Conservation (phyloP, 139 green algal genomes). For the Choricystis sp. region DNA sequence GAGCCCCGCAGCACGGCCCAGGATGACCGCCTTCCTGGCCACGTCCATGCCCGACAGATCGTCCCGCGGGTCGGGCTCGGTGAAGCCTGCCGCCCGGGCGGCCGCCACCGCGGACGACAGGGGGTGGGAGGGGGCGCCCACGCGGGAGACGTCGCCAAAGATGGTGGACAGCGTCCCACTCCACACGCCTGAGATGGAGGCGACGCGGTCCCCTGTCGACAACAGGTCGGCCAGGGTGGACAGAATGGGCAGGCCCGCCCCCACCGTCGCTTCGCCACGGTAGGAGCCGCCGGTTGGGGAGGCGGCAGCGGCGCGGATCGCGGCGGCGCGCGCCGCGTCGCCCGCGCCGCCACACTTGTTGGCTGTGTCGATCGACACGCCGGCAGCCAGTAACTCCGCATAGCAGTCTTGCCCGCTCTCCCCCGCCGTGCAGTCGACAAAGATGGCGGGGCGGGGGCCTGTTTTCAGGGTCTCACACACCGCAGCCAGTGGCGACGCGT, state of each 20-base stretch:
- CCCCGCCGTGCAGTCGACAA: not conserved
- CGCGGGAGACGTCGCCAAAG: conserved; percentile 53
- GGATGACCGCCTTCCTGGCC: conserved; percentile 67
- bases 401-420: not conserved
- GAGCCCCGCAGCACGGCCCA: conserved; percentile 72
- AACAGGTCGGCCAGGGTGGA: conserved; percentile 44
- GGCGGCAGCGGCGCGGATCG: not conserved
- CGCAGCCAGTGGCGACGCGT: not conserved
- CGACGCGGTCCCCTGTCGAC: conserved; percentile 50
- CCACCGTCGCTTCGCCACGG: conserved; percentile 23
- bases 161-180: conserved; percentile 67
- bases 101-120: conserved; percentile 47
- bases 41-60: conserved; percentile 59
- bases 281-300: not conserved
- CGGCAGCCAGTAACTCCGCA: not conserved
- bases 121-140: not conserved
- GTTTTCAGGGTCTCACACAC: not conserved
- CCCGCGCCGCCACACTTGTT: not conserved
- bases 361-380: not conserved
- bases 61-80: conserved; percentile 62
- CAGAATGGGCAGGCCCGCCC: conserved; percentile 61
- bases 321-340: too few relatives aligned
- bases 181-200: conserved; percentile 37
- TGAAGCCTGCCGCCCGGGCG: conserved; percentile 46
- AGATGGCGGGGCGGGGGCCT: too few relatives aligned